These are phyloP conservation scores for Amanita pseudoporphyria DNA, from an alignment of 768 basidiomycete genomes.

Conservation along the genomic window DNA sequence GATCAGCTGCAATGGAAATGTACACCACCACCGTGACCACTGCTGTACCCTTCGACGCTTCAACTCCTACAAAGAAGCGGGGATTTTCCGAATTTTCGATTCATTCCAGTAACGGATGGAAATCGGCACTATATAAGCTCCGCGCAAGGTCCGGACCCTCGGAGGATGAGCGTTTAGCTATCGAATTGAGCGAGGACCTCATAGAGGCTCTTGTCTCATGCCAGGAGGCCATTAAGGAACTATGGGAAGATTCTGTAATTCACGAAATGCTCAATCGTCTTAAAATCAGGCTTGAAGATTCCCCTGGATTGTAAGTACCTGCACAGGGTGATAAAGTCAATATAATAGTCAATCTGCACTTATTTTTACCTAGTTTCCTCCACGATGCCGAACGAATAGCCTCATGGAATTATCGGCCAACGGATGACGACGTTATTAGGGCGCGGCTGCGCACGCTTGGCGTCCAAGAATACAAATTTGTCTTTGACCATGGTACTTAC, in stretches of 20 bases:
- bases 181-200: constrained; percentile 43
- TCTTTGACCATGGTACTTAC: constrained; percentile 48
- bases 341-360: neutral
- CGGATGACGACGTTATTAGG: constrained; percentile 68
- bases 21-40: constrained; percentile 28
- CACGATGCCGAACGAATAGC: constrained; percentile 62
- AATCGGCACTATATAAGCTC: constrained; percentile 48
- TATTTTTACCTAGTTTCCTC: constrained; percentile 42
- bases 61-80: constrained; percentile 14
- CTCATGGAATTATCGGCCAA: constrained; percentile 51
- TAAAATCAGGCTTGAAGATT: constrained; percentile 53
- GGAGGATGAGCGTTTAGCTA: constrained; percentile 16
- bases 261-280: constrained; percentile 47
- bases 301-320: constrained; percentile 60
- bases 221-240: constrained; percentile 52
- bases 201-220: constrained; percentile 50
- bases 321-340: neutral
- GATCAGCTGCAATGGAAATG: constrained; percentile 46
- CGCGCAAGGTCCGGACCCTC: constrained; percentile 26
- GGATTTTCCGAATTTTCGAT: constrained; percentile 45
- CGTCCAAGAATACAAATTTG: constrained; percentile 65
- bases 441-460: constrained; percentile 73
- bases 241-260: constrained; percentile 61
- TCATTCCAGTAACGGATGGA: constrained; percentile 59
- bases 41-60: constrained; percentile 31